phyloP scores from a whole-genome alignment of 106 monocot genomes.

The Acanthochlamys bracteata region DNA sequence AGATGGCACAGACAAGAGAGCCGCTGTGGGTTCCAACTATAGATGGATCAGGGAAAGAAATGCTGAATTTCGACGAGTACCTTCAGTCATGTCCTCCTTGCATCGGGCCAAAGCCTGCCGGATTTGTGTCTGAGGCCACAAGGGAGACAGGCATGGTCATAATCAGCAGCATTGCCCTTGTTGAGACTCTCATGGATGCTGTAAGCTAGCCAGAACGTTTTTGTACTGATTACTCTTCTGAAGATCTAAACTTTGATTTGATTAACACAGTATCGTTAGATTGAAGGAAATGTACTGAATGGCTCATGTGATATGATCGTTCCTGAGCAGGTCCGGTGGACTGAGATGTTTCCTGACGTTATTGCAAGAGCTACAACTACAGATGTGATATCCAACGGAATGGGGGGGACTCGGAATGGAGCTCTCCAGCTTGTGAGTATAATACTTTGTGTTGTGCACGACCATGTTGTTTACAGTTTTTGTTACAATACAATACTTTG shows the following conservation, averaged over 20 bases:
- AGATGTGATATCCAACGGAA: slow-evolving; percentile 58
- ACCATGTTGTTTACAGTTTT: background rate
- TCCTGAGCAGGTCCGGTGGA: slow-evolving; percentile 48
- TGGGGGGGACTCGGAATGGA: slow-evolving; percentile 66
- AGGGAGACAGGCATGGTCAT: slow-evolving; percentile 64
- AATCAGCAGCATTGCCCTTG: slow-evolving; percentile 63
- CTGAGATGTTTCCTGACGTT: slow-evolving; percentile 81
- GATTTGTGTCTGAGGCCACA: slow-evolving; percentile 65
- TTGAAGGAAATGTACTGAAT: too few species aligned
- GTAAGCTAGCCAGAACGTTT: too few species aligned
- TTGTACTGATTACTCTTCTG: too few species aligned
- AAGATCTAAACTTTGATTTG: background rate
- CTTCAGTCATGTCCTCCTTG: slow-evolving; percentile 28
- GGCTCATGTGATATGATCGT: background rate
- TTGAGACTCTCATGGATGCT: slow-evolving; percentile 82
- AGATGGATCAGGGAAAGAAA: slow-evolving; percentile 24
- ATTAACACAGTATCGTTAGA: background rate
- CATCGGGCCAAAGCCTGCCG: slow-evolving; percentile 36
- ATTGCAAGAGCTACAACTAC: slow-evolving; percentile 46
- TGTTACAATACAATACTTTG: background rate
- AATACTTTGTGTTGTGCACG: too few species aligned
- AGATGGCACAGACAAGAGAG: slow-evolving; percentile 61
- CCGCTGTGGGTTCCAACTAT: slow-evolving; percentile 61
- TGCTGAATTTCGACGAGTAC: slow-evolving; percentile 59
- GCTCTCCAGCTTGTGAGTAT: slow-evolving; percentile 69